Base-by-base conservation (phyloP, 495 filamentous ascomycete species). In the Hyaloscypha finlandica region DNA sequence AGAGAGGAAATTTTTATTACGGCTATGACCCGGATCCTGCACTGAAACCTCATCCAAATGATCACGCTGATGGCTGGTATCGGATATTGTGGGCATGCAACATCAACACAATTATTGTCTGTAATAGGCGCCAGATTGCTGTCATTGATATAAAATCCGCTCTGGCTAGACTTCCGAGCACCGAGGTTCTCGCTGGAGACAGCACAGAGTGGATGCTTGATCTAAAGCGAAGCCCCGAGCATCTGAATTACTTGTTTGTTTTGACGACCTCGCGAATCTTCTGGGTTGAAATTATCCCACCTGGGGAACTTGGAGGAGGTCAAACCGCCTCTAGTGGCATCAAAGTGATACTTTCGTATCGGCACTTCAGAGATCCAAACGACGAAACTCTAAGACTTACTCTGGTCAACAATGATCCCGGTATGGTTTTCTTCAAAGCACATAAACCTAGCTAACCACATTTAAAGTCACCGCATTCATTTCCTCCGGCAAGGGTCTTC, bases 231-330 rank as follows among this genome's bases (percentile, higher is more conserved):
- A 86, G 81, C 59, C 68, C 77, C 22, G 71, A 75, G n/a, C 76
- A 83, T 57, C 60, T 68, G 5, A 81, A 80, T 8, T 81, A 87
- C 30, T 73, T 86, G 14, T 89, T 84, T 68, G 73, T 90, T 32
- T 74, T 87, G 53, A 90, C 86, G 8, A 85, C 80, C 59, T 73
- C 74, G 45, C 75, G 76, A 51, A 72, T 80, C 45, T 77, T 75
- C 61, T 78, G 59, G 68, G 22, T 80, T n/a, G 60, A 74, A 51
- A 68, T 77, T 25, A 59, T 52, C 35, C 70, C 70, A 65, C 63
- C 55, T 48, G 70, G 61, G 56, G 71, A 67, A 14, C 31, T 45
- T 22, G 53, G 58, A 16, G 64, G 58, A 32, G 52, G 9, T 22
- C 20, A 22, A 9, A 19, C 58, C 35, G 30, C 8, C 22, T 25